A percentile compares a stretch with the other conserved stretches of the same genome.
These are phyloP conservation scores for Pichia sp. DNA, from an alignment of 1,139 yeast genomes.

Conservation along the genomic window DNA sequence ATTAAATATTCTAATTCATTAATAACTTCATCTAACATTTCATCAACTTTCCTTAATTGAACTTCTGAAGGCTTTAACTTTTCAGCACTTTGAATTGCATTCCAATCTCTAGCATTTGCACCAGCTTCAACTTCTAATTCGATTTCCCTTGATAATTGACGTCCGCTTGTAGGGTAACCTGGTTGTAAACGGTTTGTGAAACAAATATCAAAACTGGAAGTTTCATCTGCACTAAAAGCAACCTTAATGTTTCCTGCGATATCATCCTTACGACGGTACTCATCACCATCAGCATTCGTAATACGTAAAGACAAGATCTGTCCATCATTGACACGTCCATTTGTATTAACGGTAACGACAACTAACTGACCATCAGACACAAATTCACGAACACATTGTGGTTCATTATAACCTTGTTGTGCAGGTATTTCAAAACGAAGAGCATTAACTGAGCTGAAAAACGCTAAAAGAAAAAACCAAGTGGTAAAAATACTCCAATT, in stretches of 20 bases:
- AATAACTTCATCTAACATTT: slow-evolving; percentile 71
- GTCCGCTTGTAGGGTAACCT: slow-evolving; percentile 32
- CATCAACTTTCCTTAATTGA: slow-evolving; percentile 78
- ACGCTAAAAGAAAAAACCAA: slow-evolving; percentile 2
- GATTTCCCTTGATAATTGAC: slow-evolving; percentile 50
- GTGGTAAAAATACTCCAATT: background rate
- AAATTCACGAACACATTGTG: slow-evolving; percentile 83
- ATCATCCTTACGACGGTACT: slow-evolving; percentile 59
- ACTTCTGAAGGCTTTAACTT: slow-evolving; percentile 89
- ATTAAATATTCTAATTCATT: slow-evolving; percentile 76
- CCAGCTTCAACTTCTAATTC: slow-evolving; percentile 94
- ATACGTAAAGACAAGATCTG: slow-evolving; percentile 61
- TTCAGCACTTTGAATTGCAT: slow-evolving; percentile 86
- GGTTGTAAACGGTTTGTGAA: slow-evolving; percentile 58
- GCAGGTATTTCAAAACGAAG: slow-evolving; percentile 30
- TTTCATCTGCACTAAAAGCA: slow-evolving; percentile 77
- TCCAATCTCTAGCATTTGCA: slow-evolving; percentile 97
- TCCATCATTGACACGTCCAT: slow-evolving; percentile 78
- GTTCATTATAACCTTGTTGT: slow-evolving; percentile 27
- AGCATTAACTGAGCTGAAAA: slow-evolving; percentile 15
- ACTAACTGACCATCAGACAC: slow-evolving; percentile 79
- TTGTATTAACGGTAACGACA: slow-evolving; percentile 68
- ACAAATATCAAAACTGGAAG: slow-evolving; percentile 87
- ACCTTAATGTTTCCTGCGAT: slow-evolving; percentile 58
- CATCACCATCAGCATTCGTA: slow-evolving; percentile 64